Evolutionary conservation across 352 stramenopile species (phyloP), one percentile per base, ranked within the genome.

Genomic region (Phytophthora melonis): DNA sequence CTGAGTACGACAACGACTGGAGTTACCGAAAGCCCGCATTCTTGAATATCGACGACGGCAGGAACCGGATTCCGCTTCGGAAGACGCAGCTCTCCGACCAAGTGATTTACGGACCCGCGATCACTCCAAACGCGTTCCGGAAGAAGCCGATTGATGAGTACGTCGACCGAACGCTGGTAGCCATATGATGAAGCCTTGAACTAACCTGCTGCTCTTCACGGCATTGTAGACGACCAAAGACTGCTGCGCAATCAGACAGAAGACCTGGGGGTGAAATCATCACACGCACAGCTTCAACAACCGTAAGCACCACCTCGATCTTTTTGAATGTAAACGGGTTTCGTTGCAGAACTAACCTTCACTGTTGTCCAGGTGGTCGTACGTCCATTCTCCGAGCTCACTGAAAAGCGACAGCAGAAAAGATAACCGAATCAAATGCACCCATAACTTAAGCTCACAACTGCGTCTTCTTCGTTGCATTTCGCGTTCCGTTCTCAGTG

Each of bases 81-180:
- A 74, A 84, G 19, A 64, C 77, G 0, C 70, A 76, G 25, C 72
- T 91, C 3, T 91, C 83, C 0, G 82, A 93, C 47, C 82, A 89
- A 25, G 80, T 93, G 21, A 77, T 93, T 5, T 93, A 93, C 63
- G 86, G 83, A 0, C 86, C 86, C 3, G 79, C 80, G 27, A 89
- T 93, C 74, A 90, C 85, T 52, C 83, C 80, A 5, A 75, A 81
- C 34, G 69, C 81, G 6, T 64, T 80, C 49, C 62, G 74, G 25
- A 80, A 75, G 27, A 78, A 75, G 54, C 34, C 47, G 16, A 18
- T 60, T 34, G 25, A 80, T 14, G 72, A 78, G 76, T 82, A 73
- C 18, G 75, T 72, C 14, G 19, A 32, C 32, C 27, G 23, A 10
- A 18, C 14, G 1, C 11, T 19, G 13, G 19, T 16, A 32, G 13